Conservation (phyloP, 805 yeast genomes). For the Hanseniaspora opuntiae region DNA sequence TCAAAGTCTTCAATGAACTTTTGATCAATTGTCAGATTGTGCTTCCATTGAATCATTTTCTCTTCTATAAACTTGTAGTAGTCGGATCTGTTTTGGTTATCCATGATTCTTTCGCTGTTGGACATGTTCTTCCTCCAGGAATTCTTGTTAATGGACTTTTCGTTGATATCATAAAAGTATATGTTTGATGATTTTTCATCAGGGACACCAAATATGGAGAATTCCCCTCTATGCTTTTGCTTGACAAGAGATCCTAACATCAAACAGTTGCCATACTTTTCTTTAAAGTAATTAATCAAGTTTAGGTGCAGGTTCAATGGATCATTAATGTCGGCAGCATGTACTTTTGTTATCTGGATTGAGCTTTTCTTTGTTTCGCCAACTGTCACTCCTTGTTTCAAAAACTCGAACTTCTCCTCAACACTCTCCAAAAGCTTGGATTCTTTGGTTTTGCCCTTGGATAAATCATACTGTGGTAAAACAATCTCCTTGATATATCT, state of each 20-base stretch:
- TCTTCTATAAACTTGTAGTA: conserved; percentile 24
- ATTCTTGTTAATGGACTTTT: neutral
- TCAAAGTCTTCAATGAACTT: neutral
- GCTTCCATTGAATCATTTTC: conserved; percentile 10
- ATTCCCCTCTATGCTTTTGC: conserved; percentile 11
- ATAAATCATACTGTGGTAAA: neutral
- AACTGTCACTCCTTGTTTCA: neutral
- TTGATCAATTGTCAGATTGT: neutral
- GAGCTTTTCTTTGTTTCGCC: neutral
- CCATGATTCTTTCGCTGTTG: neutral
- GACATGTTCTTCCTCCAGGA: neutral
- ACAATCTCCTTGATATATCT: conserved; percentile 35
- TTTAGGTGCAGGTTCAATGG: neutral
- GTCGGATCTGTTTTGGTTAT: conserved; percentile 15
- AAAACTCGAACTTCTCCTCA: neutral
- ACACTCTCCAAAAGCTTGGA: neutral
- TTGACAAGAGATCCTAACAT: conserved; percentile 7
- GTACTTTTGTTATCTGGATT: neutral
- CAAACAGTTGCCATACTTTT: neutral
- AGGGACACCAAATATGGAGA: conserved; percentile 11
- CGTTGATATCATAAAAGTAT: neutral
- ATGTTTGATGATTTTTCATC: neutral
- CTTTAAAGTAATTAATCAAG: neutral
- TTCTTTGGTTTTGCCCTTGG: neutral
- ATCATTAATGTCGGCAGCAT: neutral